These are phyloP conservation scores for Asterochloris sp. DNA, from an alignment of 139 green algal species.

Conservation along the genomic window DNA sequence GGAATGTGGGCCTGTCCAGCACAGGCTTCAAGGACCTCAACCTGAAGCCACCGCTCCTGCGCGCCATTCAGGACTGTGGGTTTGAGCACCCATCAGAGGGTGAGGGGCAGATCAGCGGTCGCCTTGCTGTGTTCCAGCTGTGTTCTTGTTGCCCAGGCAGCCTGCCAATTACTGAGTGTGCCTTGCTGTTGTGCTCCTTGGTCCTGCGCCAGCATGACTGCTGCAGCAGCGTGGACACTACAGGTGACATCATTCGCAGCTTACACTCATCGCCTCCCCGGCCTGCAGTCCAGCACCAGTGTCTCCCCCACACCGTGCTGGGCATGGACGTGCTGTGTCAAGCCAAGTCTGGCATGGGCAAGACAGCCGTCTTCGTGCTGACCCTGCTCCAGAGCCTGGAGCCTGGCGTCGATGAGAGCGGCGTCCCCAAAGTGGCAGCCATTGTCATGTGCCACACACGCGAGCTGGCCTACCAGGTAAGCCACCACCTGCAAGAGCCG, in stretches of 20 bases:
- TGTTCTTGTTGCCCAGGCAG: too few species aligned
- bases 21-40: constrained; percentile 98
- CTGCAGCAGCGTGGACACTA: too few species aligned
- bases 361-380: constrained; percentile 99
- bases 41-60: constrained; percentile 91
- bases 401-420: constrained; percentile 21
- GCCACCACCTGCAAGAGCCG: too few species aligned
- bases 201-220: too few species aligned
- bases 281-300: constrained; percentile 96
- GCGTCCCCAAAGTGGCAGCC: constrained; percentile 66
- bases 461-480: constrained; percentile 96
- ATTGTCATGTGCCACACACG: constrained; percentile 97
- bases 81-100: constrained; percentile 99
- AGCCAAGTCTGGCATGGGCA: constrained; percentile 99
- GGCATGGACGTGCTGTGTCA: constrained; percentile 98
- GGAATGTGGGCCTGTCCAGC: constrained; percentile 95
- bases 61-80: constrained; percentile 94
- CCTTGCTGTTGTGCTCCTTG: too few species aligned
- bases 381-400: constrained; percentile 97
- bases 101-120: constrained; percentile 28
- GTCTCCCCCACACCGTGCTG: constrained; percentile 97
- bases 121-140: too few species aligned
- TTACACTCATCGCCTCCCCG: too few species aligned
- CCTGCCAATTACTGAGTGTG: neutral
- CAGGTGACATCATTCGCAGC: too few species aligned